Percentiles rank a stretch among this genome's conserved stretches.
Conservation (phyloP, 1,284 basidiomycete species). For the Ganoderma multipileum region DNA sequence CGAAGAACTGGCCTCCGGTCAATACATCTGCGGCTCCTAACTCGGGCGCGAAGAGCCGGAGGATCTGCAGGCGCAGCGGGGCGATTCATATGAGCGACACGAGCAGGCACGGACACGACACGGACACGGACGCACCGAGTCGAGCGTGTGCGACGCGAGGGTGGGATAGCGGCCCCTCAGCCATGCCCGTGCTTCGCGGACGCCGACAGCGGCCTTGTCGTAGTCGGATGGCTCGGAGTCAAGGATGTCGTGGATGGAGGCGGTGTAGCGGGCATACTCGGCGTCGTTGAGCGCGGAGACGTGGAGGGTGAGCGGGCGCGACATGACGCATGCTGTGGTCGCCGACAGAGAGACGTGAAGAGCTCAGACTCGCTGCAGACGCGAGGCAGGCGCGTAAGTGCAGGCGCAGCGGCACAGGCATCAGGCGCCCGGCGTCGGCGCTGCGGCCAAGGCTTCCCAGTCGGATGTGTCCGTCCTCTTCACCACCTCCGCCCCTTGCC, state of each 20-base stretch:
- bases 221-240: slow-evolving; percentile 53
- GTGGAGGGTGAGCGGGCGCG: slow-evolving; percentile 67
- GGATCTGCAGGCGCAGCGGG: slow-evolving; percentile 52
- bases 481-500: background rate
- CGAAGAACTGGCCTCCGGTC: slow-evolving; percentile 77
- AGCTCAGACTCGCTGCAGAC: slow-evolving; percentile 9
- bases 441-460: background rate
- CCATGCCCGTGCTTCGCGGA: slow-evolving; percentile 77
- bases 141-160: slow-evolving; percentile 59
- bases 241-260: slow-evolving; percentile 62
- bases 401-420: slow-evolving; percentile 7
- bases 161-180: slow-evolving; percentile 70
- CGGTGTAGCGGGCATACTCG: slow-evolving; percentile 71
- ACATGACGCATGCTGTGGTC: slow-evolving; percentile 28
- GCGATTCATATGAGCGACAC: slow-evolving; percentile 16
- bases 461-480: slow-evolving; percentile 8
- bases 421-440: slow-evolving; percentile 5
- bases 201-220: slow-evolving; percentile 57
- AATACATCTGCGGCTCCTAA: slow-evolving; percentile 58
- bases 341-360: slow-evolving; percentile 17
- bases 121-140: slow-evolving; percentile 50
- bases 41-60: slow-evolving; percentile 65
- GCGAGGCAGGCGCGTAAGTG: slow-evolving; percentile 14
- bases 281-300: slow-evolving; percentile 75
- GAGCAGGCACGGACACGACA: background rate